Conservation (phyloP, 768 basidiomycete species). For the Phanerochaete carnosa region DNA sequence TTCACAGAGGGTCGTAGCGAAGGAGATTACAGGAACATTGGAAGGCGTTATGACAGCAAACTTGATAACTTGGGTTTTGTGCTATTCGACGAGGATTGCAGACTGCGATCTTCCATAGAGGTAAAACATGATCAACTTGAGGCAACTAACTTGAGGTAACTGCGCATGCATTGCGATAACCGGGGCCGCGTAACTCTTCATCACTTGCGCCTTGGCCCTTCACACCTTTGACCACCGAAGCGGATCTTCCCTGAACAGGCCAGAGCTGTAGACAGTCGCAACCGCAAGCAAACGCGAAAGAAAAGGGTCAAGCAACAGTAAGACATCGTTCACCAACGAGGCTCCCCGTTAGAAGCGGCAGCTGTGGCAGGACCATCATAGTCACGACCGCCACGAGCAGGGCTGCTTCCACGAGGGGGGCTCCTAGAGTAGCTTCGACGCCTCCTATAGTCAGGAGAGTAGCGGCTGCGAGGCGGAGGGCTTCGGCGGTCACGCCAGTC, state of each 20-base stretch:
- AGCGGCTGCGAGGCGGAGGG: conserved; percentile 61
- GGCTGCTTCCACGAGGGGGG: conserved; percentile 72
- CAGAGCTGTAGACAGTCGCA: conserved; percentile 18
- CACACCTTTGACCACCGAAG: conserved; percentile 20
- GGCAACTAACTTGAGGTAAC: conserved; percentile 13
- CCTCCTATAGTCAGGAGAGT: conserved; percentile 75
- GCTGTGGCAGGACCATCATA: conserved; percentile 39
- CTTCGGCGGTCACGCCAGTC: conserved; percentile 84
- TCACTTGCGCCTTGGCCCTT: conserved; percentile 29
- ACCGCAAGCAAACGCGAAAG: conserved; percentile 12
- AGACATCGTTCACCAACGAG: conserved; percentile 57
- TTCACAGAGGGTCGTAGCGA: conserved; percentile 24
- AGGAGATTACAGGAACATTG: conserved; percentile 51
- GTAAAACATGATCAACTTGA: conserved; percentile 45
- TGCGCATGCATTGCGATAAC: conserved; percentile 16
- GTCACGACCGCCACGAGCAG: conserved; percentile 36
- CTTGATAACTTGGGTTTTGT: conserved; percentile 66
- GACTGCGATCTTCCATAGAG: conserved; percentile 28
- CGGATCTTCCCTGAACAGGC: not conserved
- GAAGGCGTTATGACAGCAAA: conserved; percentile 51
- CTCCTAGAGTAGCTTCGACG: conserved; percentile 78
- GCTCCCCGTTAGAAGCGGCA: conserved; percentile 36
- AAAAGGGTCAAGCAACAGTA: conserved; percentile 18
- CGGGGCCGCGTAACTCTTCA: conserved; percentile 21
- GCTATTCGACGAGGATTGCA: conserved; percentile 41